Conservation (phyloP, 495 filamentous ascomycete species). For the Neurospora pannonica region DNA sequence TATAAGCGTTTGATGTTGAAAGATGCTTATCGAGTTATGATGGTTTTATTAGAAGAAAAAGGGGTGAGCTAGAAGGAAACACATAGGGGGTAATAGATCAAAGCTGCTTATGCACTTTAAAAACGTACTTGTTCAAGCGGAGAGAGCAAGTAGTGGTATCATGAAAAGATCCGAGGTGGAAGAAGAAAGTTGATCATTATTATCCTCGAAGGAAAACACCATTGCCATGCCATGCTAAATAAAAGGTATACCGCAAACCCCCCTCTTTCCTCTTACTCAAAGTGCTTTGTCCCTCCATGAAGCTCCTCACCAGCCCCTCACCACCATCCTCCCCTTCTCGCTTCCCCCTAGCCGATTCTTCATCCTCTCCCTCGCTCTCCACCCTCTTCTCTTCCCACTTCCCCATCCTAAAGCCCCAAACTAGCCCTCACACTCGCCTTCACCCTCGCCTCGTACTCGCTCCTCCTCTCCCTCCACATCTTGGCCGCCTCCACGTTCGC, state of each 20-base stretch:
- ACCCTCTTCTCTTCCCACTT: background rate
- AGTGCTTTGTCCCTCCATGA: background rate
- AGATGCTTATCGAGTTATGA: background rate
- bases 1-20: background rate
- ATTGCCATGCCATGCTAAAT: conserved; percentile 6
- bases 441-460: conserved; percentile 80
- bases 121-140: background rate
- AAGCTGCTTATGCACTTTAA: background rate
- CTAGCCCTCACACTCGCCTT: conserved; percentile 58
- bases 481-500: conserved; percentile 97
- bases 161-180: background rate
- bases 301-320: background rate
- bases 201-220: background rate
- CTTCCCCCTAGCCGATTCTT: background rate
- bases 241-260: background rate
- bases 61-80: background rate
- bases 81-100: background rate
- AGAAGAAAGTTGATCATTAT: background rate
- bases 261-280: background rate
- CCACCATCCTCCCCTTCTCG: background rate
- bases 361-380: background rate
- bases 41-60: background rate
- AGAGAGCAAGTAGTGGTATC: background rate
- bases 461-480: conserved; percentile 88
- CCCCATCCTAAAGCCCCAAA: conserved; percentile 38